Conservation (phyloP, 2,329 filamentous ascomycete genomes). For the Truncatella angustata region DNA sequence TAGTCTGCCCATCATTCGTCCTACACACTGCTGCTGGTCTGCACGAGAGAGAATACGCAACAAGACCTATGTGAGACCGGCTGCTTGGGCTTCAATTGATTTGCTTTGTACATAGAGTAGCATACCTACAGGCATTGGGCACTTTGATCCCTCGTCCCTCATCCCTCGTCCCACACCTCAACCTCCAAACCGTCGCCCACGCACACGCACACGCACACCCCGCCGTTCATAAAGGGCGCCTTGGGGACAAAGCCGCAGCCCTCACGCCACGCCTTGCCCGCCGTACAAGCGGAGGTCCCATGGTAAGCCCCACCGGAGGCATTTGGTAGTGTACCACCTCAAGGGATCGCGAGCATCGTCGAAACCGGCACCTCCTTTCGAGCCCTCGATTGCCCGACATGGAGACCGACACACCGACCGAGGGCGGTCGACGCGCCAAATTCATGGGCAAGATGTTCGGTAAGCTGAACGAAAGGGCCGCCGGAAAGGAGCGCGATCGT, state of each 20-base stretch:
- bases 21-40: no score
- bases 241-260: neutral
- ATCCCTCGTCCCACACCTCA: no score
- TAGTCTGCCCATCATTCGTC: no score
- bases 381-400: slow-evolving; percentile 19
- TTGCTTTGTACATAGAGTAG: no score
- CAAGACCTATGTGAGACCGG: no score
- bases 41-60: no score
- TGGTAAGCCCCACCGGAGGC: neutral
- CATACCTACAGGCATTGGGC: no score
- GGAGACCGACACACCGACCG: slow-evolving; percentile 27
- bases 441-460: slow-evolving; percentile 64
- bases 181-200: no score
- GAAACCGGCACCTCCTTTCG: no score
- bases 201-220: neutral
- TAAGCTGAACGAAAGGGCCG: slow-evolving; percentile 34
- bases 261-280: neutral
- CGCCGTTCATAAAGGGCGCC: neutral
- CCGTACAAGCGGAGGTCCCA: neutral
- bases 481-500: slow-evolving; percentile 21
- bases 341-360: no score
- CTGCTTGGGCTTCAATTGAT: no score
- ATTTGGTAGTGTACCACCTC: neutral
- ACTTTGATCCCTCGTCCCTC: no score
- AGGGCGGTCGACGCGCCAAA: slow-evolving; percentile 35